These are phyloP conservation scores for Psilocybe azurescens DNA, from an alignment of 768 basidiomycete species.

Conservation along the genomic window DNA sequence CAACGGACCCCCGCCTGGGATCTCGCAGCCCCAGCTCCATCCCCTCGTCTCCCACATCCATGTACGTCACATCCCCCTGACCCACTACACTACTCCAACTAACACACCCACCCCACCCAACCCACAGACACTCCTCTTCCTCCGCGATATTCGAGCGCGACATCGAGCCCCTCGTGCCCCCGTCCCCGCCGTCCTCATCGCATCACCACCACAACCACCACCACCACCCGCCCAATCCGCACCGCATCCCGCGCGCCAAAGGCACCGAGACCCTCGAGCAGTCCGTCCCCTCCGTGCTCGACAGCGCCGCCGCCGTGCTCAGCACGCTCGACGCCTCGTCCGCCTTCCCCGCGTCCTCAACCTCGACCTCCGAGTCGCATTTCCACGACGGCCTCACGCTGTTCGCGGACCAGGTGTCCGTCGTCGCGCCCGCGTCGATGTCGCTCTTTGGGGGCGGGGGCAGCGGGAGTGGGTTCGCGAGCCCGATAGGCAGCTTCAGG, in stretches of 20 bases:
- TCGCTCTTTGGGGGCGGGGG: conserved; percentile 21
- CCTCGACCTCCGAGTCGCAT: conserved; percentile 25
- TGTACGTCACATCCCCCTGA: conserved; percentile 49
- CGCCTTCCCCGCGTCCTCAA: background rate
- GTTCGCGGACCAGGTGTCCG: conserved; percentile 61
- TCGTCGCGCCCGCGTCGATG: conserved; percentile 55
- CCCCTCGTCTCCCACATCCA: conserved; percentile 79
- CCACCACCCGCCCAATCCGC: conserved; percentile 58
- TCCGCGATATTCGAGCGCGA: conserved; percentile 94
- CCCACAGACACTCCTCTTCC: conserved; percentile 68
- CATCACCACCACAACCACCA: conserved; percentile 36
- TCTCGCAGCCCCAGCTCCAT: conserved; percentile 77
- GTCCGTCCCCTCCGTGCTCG: conserved; percentile 84
- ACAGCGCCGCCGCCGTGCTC: conserved; percentile 80
- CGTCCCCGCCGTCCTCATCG: conserved; percentile 33
- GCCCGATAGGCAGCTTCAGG: conserved; percentile 72
- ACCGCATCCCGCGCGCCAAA: conserved; percentile 75
- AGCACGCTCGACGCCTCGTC: conserved; percentile 30
- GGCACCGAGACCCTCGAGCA: conserved; percentile 77
- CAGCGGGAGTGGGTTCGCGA: conserved; percentile 61
- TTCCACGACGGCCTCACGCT: conserved; percentile 24
- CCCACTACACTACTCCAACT: background rate
- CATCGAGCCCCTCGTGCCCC: conserved; percentile 68
- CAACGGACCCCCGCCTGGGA: conserved; percentile 39
- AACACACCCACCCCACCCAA: conserved; percentile 7